phyloP scores from a whole-genome alignment of 2,329 filamentous ascomycete species.

The Cladophialophora immunda region DNA sequence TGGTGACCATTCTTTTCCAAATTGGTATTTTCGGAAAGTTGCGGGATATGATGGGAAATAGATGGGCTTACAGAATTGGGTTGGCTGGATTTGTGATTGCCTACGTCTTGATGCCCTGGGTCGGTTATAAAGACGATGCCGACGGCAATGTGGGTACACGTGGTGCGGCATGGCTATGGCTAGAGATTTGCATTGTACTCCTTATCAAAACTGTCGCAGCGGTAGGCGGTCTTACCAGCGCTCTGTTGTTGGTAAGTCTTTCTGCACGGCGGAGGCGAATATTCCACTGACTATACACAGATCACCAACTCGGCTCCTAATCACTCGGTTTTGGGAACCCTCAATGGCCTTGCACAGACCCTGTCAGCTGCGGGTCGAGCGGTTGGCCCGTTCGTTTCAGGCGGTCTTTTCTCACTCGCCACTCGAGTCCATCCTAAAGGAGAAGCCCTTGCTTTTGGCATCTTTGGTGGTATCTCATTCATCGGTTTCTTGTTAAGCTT shows the following conservation, averaged over 20 bases:
- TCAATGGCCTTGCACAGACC: constrained; percentile 94
- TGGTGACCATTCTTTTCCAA: constrained; percentile 89
- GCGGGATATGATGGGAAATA: constrained; percentile 81
- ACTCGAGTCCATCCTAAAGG: constrained; percentile 78
- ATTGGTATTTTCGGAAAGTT: constrained; percentile 82
- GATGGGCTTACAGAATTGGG: constrained; percentile 80
- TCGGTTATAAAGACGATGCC: constrained; percentile 74
- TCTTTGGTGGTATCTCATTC: constrained; percentile 85
- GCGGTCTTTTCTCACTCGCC: constrained; percentile 82
- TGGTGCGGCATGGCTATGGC: constrained; percentile 76
- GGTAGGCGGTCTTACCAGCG: constrained; percentile 88
- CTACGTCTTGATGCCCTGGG: constrained; percentile 88
- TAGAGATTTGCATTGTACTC: constrained; percentile 80
- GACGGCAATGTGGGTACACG: constrained; percentile 61
- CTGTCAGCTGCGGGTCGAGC: constrained; percentile 90
- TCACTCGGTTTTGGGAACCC: constrained; percentile 81
- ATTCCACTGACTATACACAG: constrained; percentile 52
- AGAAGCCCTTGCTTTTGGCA: constrained; percentile 82
- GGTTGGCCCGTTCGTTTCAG: constrained; percentile 86
- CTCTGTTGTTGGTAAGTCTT: constrained; percentile 77
- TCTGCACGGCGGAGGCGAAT: neutral
- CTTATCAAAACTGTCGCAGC: constrained; percentile 90
- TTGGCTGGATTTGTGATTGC: constrained; percentile 81
- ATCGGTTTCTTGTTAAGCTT: constrained; percentile 82
- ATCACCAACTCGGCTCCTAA: constrained; percentile 94